These are phyloP conservation scores for Epichloe sibirici DNA, from an alignment of 2,329 filamentous ascomycete species.

Conservation along the genomic window DNA sequence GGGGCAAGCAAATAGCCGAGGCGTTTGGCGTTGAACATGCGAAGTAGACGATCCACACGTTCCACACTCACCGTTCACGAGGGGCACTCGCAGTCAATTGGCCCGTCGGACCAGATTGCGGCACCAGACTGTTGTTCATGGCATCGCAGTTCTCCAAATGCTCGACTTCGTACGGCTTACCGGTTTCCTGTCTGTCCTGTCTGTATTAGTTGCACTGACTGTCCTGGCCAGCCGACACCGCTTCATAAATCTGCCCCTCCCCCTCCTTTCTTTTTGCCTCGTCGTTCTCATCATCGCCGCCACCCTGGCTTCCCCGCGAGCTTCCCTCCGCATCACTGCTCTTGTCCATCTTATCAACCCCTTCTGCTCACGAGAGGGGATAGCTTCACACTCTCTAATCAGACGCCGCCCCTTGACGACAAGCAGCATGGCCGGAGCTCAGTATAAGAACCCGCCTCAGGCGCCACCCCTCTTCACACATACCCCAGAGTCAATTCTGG, in stretches of 20 bases:
- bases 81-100: neutral
- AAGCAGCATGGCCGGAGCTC: conserved; percentile 50
- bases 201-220: conserved; percentile 15
- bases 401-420: conserved; percentile 28
- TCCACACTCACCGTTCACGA: too few relatives aligned
- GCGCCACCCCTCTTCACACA: conserved; percentile 66
- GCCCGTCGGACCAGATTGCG: neutral
- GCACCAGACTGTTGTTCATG: too few relatives aligned
- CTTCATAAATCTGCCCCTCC: conserved; percentile 16
- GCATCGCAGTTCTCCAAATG: neutral
- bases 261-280: conserved; percentile 33
- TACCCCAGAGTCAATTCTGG: conserved; percentile 55
- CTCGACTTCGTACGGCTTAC: neutral
- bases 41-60: too few relatives aligned
- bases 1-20: neutral
- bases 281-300: conserved; percentile 45
- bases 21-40: too few relatives aligned
- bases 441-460: conserved; percentile 65
- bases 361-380: conserved; percentile 26
- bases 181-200: neutral
- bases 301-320: conserved; percentile 56
- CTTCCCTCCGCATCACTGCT: conserved; percentile 44
- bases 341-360: conserved; percentile 46
- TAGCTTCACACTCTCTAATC: conserved; percentile 6
- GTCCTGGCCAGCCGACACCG: conserved; percentile 13